Percentiles rank a stretch among this genome's conserved stretches.
Evolutionary conservation across 2,329 filamentous ascomycete genomes (phyloP).

Genomic region (Colletotrichum tropicale): DNA sequence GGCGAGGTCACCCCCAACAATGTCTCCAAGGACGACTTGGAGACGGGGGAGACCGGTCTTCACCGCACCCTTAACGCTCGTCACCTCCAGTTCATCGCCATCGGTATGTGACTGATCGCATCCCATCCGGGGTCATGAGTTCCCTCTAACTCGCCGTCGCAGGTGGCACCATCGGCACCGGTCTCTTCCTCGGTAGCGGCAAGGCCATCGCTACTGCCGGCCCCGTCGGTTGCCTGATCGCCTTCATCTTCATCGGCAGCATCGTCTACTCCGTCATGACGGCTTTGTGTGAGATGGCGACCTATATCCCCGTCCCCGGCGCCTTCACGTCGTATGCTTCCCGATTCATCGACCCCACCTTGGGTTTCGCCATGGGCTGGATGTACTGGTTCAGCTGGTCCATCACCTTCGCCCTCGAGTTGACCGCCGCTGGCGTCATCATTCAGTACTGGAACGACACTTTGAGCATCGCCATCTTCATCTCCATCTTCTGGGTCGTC

Average conservation of each 20-base stretch:
- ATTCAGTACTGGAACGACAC: constrained; percentile 74
- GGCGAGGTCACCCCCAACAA: constrained; percentile 15
- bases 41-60: constrained; percentile 37
- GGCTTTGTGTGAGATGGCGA: constrained; percentile 74
- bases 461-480: constrained; percentile 73
- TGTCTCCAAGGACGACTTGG: constrained; percentile 35
- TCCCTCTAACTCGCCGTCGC: not conserved
- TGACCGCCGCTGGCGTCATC: constrained; percentile 74
- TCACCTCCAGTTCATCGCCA: constrained; percentile 56
- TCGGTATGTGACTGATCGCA: constrained; percentile 33
- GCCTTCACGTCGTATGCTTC: constrained; percentile 79
- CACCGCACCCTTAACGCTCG: constrained; percentile 40
- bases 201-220: constrained; percentile 66
- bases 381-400: constrained; percentile 84
- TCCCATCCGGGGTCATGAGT: not conserved
- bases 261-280: constrained; percentile 80
- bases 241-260: constrained; percentile 71
- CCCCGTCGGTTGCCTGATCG: constrained; percentile 69
- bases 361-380: constrained; percentile 83
- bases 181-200: constrained; percentile 73
- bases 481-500: constrained; percentile 73
- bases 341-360: constrained; percentile 74
- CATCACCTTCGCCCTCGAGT: constrained; percentile 74
- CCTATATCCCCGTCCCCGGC: constrained; percentile 77
- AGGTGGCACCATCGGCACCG: constrained; percentile 71